Percentiles rank a stretch among this genome's conserved stretches.
Conservation (phyloP, 805 yeast genomes). For the Candida arabinofermentans region DNA sequence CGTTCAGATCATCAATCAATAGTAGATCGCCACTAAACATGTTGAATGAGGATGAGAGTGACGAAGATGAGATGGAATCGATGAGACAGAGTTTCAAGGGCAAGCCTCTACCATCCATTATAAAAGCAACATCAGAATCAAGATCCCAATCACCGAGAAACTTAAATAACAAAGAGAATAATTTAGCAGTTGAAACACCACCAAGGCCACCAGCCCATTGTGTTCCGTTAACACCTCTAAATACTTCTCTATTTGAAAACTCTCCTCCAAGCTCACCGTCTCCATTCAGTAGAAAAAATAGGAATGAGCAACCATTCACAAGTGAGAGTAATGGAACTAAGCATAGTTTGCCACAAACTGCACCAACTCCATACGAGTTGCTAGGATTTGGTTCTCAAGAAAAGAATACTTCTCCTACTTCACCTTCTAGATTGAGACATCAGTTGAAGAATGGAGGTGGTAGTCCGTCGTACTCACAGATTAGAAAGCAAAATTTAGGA, state of each 20-base stretch:
- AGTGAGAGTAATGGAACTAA: not conserved
- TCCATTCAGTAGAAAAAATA: not conserved
- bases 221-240: conserved; percentile 18
- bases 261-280: not conserved
- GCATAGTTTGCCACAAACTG: conserved; percentile 1
- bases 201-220: conserved; percentile 27
- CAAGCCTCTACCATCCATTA: conserved; percentile 18
- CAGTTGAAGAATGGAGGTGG: not conserved
- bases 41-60: conserved; percentile 4
- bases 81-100: conserved; percentile 14
- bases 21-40: conserved; percentile 7
- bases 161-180: conserved; percentile 3
- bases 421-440: not conserved
- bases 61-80: conserved; percentile 8
- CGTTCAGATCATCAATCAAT: conserved; percentile 16
- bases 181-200: conserved; percentile 8
- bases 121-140: not conserved
- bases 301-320: not conserved
- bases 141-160: not conserved
- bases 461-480: conserved; percentile 17
- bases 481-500: conserved; percentile 15
- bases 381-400: not conserved
- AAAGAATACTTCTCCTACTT: not conserved
- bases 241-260: conserved; percentile 1
- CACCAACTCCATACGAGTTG: conserved; percentile 2